These are phyloP conservation scores for Monosporascus sp. DNA, from an alignment of 2,329 filamentous ascomycete genomes.

Conservation along the genomic window DNA sequence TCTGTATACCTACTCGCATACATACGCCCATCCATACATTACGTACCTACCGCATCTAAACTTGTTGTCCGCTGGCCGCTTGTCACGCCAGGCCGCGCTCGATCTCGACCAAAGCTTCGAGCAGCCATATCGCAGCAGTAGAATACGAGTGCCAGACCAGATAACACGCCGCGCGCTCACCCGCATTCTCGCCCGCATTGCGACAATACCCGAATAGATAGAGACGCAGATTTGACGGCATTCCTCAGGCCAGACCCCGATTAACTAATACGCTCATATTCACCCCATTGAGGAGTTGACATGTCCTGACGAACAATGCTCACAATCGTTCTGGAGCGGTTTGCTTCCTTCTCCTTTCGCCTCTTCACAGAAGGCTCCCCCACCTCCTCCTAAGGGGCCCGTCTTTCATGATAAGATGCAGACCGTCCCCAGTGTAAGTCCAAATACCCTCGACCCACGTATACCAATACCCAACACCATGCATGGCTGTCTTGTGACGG, in stretches of 20 bases:
- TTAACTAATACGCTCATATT: too few species aligned
- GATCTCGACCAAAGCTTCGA: too few species aligned
- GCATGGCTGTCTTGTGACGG: not conserved
- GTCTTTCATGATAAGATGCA: constrained; percentile 41
- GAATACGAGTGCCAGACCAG: too few species aligned
- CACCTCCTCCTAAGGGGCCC: constrained; percentile 30
- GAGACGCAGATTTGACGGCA: not conserved
- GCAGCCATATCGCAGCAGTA: not conserved
- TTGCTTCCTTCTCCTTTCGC: constrained; percentile 19
- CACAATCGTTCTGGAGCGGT: constrained; percentile 21
- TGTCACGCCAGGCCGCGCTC: not conserved
- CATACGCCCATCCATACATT: too few species aligned
- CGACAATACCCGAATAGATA: not conserved
- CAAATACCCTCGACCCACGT: constrained; percentile 3
- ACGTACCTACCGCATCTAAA: not conserved
- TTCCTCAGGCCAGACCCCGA: not conserved
- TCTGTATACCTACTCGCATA: not conserved
- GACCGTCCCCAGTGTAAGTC: constrained; percentile 48
- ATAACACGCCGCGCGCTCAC: too few species aligned
- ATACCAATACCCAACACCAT: not conserved
- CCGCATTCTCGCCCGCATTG: too few species aligned
- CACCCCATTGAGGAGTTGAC: constrained; percentile 9
- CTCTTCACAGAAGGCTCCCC: constrained; percentile 28
- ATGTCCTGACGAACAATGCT: constrained; percentile 30
- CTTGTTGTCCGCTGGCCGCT: not conserved